Percentiles rank a stretch among this genome's conserved stretches.
phyloP scores from a whole-genome alignment of 495 filamentous ascomycete genomes.

The Neurospora sp. region DNA sequence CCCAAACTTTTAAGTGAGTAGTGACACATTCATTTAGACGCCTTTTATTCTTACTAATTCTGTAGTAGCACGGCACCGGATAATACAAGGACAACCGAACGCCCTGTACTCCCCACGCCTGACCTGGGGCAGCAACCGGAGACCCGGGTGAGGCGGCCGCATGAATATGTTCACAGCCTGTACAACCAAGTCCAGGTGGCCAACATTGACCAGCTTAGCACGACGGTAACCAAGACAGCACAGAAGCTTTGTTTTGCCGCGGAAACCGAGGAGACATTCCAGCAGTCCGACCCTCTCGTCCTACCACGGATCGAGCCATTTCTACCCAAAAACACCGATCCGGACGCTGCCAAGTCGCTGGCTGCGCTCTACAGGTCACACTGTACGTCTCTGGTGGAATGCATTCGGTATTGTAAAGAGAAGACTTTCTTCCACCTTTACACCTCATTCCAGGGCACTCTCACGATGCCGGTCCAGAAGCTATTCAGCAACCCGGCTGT shows the following conservation, averaged over 20 bases:
- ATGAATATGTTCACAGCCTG: constrained; percentile 30
- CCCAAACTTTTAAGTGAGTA: constrained; percentile 34
- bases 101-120: constrained; percentile 62
- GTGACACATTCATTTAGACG: not conserved
- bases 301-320: constrained; percentile 71
- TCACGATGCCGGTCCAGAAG: constrained; percentile 96
- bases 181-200: constrained; percentile 41
- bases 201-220: constrained; percentile 33
- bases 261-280: constrained; percentile 38
- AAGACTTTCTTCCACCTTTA: constrained; percentile 93
- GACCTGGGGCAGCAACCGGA: constrained; percentile 25
- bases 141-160: constrained; percentile 12
- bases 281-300: constrained; percentile 54
- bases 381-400: constrained; percentile 89
- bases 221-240: constrained; percentile 44
- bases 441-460: constrained; percentile 85
- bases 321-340: constrained; percentile 65
- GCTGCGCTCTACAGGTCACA: constrained; percentile 83
- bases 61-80: constrained; percentile 18
- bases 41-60: not conserved
- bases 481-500: constrained; percentile 72
- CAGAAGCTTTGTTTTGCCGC: constrained; percentile 58
- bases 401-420: constrained; percentile 88
- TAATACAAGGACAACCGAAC: constrained; percentile 34
- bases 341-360: constrained; percentile 70